Conservation (phyloP, 2,329 filamentous ascomycete species). For the Bipolaris cookei region DNA sequence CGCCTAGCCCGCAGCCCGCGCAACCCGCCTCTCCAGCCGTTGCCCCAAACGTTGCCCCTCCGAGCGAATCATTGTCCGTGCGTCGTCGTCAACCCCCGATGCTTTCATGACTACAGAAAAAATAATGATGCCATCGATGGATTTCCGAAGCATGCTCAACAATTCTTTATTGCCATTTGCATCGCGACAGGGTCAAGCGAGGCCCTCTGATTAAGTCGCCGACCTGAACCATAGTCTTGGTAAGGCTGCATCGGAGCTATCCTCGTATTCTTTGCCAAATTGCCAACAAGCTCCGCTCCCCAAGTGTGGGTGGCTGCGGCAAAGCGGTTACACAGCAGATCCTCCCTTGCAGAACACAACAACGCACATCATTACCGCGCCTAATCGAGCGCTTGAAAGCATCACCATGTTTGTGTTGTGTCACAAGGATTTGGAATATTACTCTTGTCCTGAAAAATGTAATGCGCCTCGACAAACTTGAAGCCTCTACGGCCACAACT, state of each 20-base stretch:
- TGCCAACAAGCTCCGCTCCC: not conserved
- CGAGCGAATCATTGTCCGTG: not conserved
- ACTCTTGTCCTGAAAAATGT: not conserved
- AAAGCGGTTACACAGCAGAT: constrained; percentile 6
- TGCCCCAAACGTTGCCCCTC: not conserved
- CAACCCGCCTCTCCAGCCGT: not conserved
- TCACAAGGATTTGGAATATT: not conserved
- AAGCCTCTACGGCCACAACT: constrained; percentile 47
- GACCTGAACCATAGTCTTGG: constrained; percentile 40
- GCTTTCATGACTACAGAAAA: too few species aligned
- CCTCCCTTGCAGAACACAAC: not conserved
- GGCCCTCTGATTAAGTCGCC: constrained; percentile 27
- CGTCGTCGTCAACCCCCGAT: not conserved
- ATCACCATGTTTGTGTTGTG: not conserved
- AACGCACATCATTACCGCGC: not conserved
- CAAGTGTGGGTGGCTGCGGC: not conserved
- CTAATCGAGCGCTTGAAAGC: not conserved
- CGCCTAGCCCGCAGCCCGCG: not conserved
- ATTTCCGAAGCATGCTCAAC: constrained; percentile 1
- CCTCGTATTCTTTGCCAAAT: not conserved
- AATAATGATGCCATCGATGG: too few species aligned
- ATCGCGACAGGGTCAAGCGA: not conserved
- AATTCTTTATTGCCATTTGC: not conserved
- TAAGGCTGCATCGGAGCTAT: constrained; percentile 15
- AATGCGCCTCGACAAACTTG: not conserved